These are phyloP conservation scores for Zelonia costaricensis DNA, from an alignment of 208 protist species.

Conservation along the genomic window DNA sequence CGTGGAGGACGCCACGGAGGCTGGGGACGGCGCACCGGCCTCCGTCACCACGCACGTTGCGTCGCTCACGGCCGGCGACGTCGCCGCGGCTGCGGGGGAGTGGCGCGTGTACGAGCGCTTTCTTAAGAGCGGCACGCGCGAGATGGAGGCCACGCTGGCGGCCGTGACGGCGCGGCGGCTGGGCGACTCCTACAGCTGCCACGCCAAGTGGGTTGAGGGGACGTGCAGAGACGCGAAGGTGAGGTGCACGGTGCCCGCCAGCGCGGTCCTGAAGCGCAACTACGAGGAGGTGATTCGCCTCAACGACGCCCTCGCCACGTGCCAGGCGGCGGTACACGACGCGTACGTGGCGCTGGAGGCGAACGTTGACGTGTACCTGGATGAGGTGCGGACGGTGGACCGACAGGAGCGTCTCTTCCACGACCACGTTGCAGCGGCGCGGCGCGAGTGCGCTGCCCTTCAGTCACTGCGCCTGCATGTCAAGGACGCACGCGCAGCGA, in stretches of 20 bases:
- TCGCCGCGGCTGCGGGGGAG: slow-evolving; percentile 1
- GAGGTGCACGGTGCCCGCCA: slow-evolving; percentile 26
- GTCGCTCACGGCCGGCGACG: slow-evolving; percentile 16
- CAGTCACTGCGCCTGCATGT: slow-evolving; percentile 32
- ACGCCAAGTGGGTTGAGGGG: slow-evolving; percentile 60
- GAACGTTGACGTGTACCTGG: slow-evolving; percentile 43
- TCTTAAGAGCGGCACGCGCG: slow-evolving; percentile 19
- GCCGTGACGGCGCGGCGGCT: slow-evolving; percentile 32
- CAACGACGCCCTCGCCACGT: slow-evolving; percentile 68
- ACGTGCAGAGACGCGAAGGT: slow-evolving; percentile 13
- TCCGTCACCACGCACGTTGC: slow-evolving; percentile 2
- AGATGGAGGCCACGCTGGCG: slow-evolving; percentile 32
- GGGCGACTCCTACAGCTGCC: slow-evolving; percentile 31
- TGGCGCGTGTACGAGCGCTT: slow-evolving; percentile 34
- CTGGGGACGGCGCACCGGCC: background rate
- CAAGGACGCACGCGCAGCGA: slow-evolving; percentile 13
- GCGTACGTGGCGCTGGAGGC: slow-evolving; percentile 46
- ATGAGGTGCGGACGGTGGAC: slow-evolving; percentile 52
- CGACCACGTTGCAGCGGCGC: slow-evolving; percentile 33
- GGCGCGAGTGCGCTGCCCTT: slow-evolving; percentile 52
- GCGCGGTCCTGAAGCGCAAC: slow-evolving; percentile 29
- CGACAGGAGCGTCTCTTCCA: slow-evolving; percentile 49
- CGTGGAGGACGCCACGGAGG: background rate
- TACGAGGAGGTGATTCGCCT: slow-evolving; percentile 47
- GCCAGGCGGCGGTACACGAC: slow-evolving; percentile 43